A percentile compares a stretch with the other conserved stretches of the same genome.
These are phyloP conservation scores for Ganoderma boninense DNA, from an alignment of 1,284 basidiomycete species.

Conservation along the genomic window DNA sequence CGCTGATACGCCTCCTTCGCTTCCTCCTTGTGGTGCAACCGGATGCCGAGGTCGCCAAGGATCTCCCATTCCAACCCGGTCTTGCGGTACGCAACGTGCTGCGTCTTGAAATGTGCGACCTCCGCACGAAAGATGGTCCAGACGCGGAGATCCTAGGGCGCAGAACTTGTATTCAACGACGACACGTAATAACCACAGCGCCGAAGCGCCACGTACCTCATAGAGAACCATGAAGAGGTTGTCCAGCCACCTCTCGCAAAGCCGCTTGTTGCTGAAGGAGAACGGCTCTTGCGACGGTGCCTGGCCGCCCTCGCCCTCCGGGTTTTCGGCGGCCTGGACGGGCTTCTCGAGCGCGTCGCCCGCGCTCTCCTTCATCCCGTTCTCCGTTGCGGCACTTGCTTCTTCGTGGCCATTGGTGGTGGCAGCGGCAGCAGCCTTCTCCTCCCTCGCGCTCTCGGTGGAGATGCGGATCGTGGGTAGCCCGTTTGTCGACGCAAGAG, in stretches of 20 bases:
- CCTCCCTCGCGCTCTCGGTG: slow-evolving; percentile 68
- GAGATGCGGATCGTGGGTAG: slow-evolving; percentile 94
- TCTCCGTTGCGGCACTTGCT: slow-evolving; percentile 35
- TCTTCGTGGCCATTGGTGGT: neutral
- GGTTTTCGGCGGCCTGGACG: slow-evolving; percentile 60
- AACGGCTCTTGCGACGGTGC: slow-evolving; percentile 66
- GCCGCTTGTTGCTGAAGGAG: slow-evolving; percentile 94
- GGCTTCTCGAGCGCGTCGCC: slow-evolving; percentile 63
- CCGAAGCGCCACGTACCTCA: slow-evolving; percentile 67
- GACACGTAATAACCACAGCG: neutral
- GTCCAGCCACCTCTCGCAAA: slow-evolving; percentile 98
- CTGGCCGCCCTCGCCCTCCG: slow-evolving; percentile 49
- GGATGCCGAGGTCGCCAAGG: slow-evolving; percentile 90
- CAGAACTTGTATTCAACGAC: neutral
- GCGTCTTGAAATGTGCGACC: slow-evolving; percentile 98
- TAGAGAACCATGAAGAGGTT: slow-evolving; percentile 99
- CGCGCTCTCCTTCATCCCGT: slow-evolving; percentile 34
- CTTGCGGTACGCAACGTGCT: slow-evolving; percentile 96
- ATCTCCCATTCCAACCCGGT: slow-evolving; percentile 99
- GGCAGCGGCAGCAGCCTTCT: slow-evolving; percentile 32
- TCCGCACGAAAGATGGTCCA: slow-evolving; percentile 99
- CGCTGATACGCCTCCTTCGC: slow-evolving; percentile 97
- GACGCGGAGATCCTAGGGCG: slow-evolving; percentile 87
- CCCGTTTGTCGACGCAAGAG: slow-evolving; percentile 40
- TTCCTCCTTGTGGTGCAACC: slow-evolving; percentile 96